phyloP scores from a whole-genome alignment of 2,329 filamentous ascomycete genomes.

The Sporothrix inflata region DNA sequence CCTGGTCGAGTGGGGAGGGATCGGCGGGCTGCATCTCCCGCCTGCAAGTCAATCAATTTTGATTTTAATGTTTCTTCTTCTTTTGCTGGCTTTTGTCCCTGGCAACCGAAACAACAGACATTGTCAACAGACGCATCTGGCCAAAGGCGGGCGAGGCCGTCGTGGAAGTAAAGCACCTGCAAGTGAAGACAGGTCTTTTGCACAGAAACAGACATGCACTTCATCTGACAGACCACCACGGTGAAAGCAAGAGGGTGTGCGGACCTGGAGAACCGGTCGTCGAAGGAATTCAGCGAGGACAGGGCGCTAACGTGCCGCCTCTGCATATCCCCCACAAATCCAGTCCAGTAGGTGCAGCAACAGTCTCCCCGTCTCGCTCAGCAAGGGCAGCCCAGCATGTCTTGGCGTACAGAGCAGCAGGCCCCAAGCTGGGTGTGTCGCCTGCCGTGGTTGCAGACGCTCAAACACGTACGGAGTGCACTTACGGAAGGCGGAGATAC shows the following conservation, averaged over 20 bases:
- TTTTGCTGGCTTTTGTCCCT: slow-evolving; percentile 14
- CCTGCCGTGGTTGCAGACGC: slow-evolving; percentile 13
- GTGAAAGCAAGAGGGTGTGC: slow-evolving; percentile 10
- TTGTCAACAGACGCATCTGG: slow-evolving; percentile 11
- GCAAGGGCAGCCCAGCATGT: background rate
- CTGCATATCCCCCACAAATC: slow-evolving; percentile 15
- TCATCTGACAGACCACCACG: background rate
- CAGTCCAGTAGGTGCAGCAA: background rate
- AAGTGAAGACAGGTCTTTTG: too few relatives aligned
- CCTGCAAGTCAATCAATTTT: slow-evolving; percentile 2
- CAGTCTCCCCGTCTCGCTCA: background rate
- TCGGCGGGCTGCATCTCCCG: slow-evolving; percentile 2
- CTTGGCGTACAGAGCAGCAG: background rate
- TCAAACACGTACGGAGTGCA: slow-evolving; percentile 1
- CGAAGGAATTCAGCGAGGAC: background rate
- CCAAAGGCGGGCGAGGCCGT: background rate
- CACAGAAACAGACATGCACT: background rate
- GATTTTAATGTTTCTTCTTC: too few relatives aligned
- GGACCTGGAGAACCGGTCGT: background rate
- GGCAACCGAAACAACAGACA: slow-evolving; percentile 1
- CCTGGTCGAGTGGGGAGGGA: background rate
- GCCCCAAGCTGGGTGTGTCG: background rate
- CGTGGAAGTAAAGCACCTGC: too few relatives aligned
- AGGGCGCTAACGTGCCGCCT: slow-evolving; percentile 21
- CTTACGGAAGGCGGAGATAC: background rate